phyloP scores from a whole-genome alignment of 2,329 filamentous ascomycete genomes.

The Cladosporium sp. region DNA sequence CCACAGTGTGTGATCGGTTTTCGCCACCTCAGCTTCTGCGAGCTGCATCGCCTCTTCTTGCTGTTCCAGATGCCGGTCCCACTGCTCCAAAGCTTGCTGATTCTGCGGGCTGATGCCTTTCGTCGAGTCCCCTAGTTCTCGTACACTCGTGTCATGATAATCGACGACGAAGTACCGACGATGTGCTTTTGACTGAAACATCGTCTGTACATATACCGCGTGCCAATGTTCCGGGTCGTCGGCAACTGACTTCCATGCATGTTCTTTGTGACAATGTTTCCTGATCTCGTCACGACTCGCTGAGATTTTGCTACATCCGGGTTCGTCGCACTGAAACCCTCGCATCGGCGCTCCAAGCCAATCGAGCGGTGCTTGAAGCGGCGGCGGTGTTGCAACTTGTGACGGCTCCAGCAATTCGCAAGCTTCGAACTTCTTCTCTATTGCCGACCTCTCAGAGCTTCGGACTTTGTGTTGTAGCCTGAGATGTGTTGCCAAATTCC shows the following conservation, averaged over 20 bases:
- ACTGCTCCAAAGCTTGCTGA: background rate
- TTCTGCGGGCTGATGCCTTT: too few relatives aligned
- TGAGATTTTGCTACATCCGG: too few relatives aligned
- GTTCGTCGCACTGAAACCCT: too few relatives aligned
- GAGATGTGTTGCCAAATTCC: background rate
- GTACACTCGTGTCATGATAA: too few relatives aligned
- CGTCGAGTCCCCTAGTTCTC: too few relatives aligned
- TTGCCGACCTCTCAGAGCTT: too few relatives aligned
- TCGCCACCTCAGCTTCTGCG: background rate
- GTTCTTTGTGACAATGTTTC: too few relatives aligned
- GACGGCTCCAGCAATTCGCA: too few relatives aligned
- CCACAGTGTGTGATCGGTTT: background rate
- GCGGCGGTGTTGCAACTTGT: too few relatives aligned
- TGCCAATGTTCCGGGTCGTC: background rate
- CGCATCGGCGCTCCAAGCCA: too few relatives aligned
- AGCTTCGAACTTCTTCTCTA: background rate
- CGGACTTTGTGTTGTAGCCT: background rate
- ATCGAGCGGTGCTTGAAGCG: too few relatives aligned
- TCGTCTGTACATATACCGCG: background rate
- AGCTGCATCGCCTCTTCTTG: background rate
- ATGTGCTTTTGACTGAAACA: background rate
- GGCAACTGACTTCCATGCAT: background rate
- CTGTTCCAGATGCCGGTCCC: background rate
- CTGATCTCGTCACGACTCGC: too few relatives aligned
- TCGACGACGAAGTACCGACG: background rate